A percentile compares a stretch with the other conserved stretches of the same genome.
Conservation (phyloP, 2,329 filamentous ascomycete species). For the Beauveria australis region DNA sequence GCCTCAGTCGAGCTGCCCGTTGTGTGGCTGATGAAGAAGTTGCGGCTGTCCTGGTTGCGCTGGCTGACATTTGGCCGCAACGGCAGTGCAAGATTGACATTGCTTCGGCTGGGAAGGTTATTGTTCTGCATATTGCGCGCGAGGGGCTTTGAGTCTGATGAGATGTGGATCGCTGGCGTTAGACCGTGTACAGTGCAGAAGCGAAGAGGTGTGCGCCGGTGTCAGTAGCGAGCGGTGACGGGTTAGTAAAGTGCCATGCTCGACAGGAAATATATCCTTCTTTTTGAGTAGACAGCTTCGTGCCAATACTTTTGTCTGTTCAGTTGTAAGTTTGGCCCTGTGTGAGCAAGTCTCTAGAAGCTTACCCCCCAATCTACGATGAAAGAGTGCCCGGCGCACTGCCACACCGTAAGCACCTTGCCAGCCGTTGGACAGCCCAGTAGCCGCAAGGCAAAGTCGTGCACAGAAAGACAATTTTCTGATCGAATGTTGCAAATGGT, state of each 20-base stretch:
- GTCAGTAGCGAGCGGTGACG: not conserved
- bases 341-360: not conserved
- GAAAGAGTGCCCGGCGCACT: not conserved
- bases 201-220: not conserved
- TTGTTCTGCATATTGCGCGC: constrained; percentile 7
- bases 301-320: not conserved
- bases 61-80: constrained; percentile 37
- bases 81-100: constrained; percentile 44
- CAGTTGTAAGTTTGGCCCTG: not conserved
- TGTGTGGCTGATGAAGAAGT: constrained; percentile 48
- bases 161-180: not conserved
- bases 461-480: not conserved
- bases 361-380: not conserved
- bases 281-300: not conserved
- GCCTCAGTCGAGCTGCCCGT: constrained; percentile 51
- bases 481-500: too few species aligned
- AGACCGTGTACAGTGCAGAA: not conserved
- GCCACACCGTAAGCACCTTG: not conserved
- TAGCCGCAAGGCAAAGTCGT: not conserved
- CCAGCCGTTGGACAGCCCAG: not conserved
- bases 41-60: constrained; percentile 47
- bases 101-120: constrained; percentile 5
- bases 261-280: not conserved
- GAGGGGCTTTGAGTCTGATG: not conserved
- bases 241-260: not conserved